A percentile compares a stretch with the other conserved stretches of the same genome.
These are phyloP conservation scores for Phytophthora palmivora DNA, from an alignment of 352 stramenopile species.

Conservation along the genomic window DNA sequence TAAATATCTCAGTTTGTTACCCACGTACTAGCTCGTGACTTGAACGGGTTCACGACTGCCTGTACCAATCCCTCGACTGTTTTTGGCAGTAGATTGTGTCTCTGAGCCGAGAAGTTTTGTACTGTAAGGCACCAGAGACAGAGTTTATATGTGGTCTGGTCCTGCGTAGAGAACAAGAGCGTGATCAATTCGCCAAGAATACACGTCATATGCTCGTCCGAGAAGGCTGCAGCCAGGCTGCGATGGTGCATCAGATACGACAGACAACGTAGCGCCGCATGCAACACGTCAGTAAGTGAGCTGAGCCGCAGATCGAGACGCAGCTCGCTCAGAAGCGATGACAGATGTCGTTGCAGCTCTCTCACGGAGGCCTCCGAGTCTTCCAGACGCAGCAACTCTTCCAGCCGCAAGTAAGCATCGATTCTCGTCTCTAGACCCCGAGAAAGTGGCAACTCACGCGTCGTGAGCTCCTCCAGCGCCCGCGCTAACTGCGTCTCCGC, in stretches of 20 bases:
- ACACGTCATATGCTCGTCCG: slow-evolving; percentile 42
- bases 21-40: slow-evolving; percentile 66
- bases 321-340: slow-evolving; percentile 49
- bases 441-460: slow-evolving; percentile 42
- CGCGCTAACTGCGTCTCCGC: slow-evolving; percentile 42
- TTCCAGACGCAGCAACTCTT: slow-evolving; percentile 62
- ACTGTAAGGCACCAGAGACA: slow-evolving; percentile 71
- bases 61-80: slow-evolving; percentile 73
- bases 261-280: slow-evolving; percentile 56
- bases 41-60: slow-evolving; percentile 76
- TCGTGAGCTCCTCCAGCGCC: slow-evolving; percentile 43
- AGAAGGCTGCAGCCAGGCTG: slow-evolving; percentile 46
- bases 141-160: slow-evolving; percentile 71
- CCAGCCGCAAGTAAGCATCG: slow-evolving; percentile 62
- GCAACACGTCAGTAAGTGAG: slow-evolving; percentile 25
- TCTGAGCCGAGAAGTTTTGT: slow-evolving; percentile 60
- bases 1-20: background rate
- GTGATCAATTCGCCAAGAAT: slow-evolving; percentile 61
- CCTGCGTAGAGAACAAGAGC: slow-evolving; percentile 58
- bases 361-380: slow-evolving; percentile 57
- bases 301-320: slow-evolving; percentile 51
- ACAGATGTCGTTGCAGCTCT: slow-evolving; percentile 43
- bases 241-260: slow-evolving; percentile 76
- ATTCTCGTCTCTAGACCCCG: slow-evolving; percentile 48
- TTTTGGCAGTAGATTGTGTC: slow-evolving; percentile 54